Evolutionary conservation across 345 rosid species (phyloP), one percentile per base, ranked within the genome.

Genomic region (Lepidium sativum): DNA sequence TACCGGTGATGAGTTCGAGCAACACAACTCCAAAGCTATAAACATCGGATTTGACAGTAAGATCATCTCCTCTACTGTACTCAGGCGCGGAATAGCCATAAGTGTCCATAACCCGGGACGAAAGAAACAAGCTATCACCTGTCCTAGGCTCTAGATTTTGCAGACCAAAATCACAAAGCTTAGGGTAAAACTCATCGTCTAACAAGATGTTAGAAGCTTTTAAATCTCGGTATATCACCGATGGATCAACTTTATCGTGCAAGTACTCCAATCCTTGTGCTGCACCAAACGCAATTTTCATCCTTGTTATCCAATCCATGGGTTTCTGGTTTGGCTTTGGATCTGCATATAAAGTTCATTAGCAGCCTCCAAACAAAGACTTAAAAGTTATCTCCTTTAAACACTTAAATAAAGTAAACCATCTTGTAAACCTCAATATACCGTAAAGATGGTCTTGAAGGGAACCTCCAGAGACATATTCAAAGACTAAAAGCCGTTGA

Each of bases 61-160:
- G 80, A 3, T 81, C 58, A n/a, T 83, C 84, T 0, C 80, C 71
- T 65, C 74, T 73, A 42, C 81, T 54, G 62, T 81, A 86, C 53
- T 87, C 94, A 2, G 94, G 94, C 11, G 94, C 86, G 2, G 83
- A 80, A 29, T 87, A 84, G 15, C 94, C 90, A 18, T 87, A 84
- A 16, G 89, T 86, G 49, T 82, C 86, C 92, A 82, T 79, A 44
- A 81, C 81, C 15, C 83, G 71, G 1, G 85, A 69, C 4, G 81
- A 32, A 6, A 77, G 70, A 63, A 34, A 66, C 80, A 66, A 60
- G 15, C 67, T 80, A 27, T 79, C 79, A 4, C 81, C 78, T 0
- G 56, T 47, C 33, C 77, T 73, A 6, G 86, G 76, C 6, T 75
- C 75, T 42, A 86, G 71, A 39, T 78, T 80, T 4, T 67, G 74